A percentile compares a stretch with the other conserved stretches of the same genome.
Conservation (phyloP, 2,329 filamentous ascomycete genomes). For the Trichoderma gracile region DNA sequence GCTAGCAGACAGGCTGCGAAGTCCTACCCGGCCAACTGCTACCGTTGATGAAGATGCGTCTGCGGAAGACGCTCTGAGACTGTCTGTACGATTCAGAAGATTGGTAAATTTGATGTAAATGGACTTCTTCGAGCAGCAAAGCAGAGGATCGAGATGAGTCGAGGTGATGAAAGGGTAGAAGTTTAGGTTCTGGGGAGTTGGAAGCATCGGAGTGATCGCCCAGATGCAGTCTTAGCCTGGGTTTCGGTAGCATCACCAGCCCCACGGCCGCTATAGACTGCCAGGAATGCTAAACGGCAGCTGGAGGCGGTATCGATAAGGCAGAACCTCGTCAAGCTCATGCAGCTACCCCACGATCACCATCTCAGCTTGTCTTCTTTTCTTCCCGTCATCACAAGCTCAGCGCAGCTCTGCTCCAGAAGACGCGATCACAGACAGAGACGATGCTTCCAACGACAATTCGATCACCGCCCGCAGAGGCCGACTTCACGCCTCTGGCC, state of each 20-base stretch:
- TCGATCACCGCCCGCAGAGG: constrained; percentile 54
- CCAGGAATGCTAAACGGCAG: not conserved
- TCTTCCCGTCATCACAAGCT: not conserved
- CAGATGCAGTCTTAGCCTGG: not conserved
- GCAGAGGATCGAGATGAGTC: too few relatives aligned
- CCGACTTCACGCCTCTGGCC: constrained; percentile 63
- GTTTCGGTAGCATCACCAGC: constrained; percentile 14
- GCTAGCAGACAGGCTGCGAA: not conserved
- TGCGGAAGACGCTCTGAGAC: not conserved
- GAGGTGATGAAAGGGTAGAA: too few relatives aligned
- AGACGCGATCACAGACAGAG: too few relatives aligned
- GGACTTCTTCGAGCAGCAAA: too few relatives aligned
- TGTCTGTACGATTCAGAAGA: too few relatives aligned
- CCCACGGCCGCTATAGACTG: constrained; percentile 19
- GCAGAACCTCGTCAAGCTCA: not conserved
- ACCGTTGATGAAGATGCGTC: too few relatives aligned
- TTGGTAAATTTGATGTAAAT: too few relatives aligned
- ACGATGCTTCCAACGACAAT: constrained; percentile 56
- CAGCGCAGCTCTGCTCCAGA: not conserved
- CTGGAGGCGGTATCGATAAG: constrained; percentile 25
- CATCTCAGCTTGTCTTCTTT: constrained; percentile 14
- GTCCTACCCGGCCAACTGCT: not conserved
- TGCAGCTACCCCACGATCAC: constrained; percentile 25
- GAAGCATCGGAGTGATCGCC: not conserved
- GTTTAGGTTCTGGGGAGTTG: not conserved